Conservation (phyloP, 352 stramenopile genomes). For the Globisporangium irregulare region DNA sequence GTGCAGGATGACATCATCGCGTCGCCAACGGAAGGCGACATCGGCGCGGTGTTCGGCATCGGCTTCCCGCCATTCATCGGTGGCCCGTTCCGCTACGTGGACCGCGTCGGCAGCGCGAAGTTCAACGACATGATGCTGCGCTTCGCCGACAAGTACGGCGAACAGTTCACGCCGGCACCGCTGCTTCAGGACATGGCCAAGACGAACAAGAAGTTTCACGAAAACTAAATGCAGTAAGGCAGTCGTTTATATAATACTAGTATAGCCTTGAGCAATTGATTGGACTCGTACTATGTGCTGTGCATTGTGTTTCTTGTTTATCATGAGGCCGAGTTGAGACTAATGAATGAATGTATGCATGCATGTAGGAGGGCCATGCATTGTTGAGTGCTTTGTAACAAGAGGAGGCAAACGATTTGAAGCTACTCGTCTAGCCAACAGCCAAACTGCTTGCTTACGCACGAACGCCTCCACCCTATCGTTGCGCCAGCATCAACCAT, state of each 20-base stretch:
- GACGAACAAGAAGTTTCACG: conserved; percentile 97
- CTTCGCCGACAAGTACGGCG: conserved; percentile 94
- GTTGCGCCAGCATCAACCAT: conserved; percentile 1
- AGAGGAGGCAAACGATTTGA: neutral
- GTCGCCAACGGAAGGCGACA: conserved; percentile 95
- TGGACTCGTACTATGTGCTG: neutral
- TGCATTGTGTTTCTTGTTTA: neutral
- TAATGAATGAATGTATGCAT: neutral
- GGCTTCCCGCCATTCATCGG: conserved; percentile 98
- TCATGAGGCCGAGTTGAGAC: neutral
- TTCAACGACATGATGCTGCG: conserved; percentile 96
- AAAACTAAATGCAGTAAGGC: conserved; percentile 34
- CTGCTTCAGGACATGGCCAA: conserved; percentile 97
- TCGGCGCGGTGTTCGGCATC: conserved; percentile 98
- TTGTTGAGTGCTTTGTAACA: neutral
- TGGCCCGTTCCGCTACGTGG: conserved; percentile 96
- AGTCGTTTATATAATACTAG: conserved; percentile 12
- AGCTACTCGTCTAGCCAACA: neutral
- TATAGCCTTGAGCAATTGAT: conserved; percentile 2
- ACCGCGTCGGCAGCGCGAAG: conserved; percentile 91
- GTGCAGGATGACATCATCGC: conserved; percentile 98
- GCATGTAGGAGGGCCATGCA: neutral
- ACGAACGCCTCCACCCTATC: conserved; percentile 5
- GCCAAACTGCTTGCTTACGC: neutral
- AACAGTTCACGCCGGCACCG: conserved; percentile 95